These are phyloP conservation scores for Fistulifera solaris DNA, from an alignment of 108 stramenopile genomes.

Conservation along the genomic window DNA sequence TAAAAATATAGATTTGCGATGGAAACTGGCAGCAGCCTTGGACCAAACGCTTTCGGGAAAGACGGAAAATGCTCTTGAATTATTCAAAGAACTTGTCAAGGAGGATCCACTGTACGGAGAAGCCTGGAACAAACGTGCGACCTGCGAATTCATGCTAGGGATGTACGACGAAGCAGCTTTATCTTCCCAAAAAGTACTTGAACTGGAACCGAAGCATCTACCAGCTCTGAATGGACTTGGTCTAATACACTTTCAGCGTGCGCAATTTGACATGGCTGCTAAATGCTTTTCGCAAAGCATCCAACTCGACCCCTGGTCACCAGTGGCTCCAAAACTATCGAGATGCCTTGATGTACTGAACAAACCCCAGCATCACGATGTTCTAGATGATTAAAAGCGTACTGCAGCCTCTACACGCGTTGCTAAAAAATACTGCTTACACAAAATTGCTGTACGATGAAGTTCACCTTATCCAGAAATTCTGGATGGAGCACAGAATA, in stretches of 20 bases:
- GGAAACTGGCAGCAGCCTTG: slow-evolving; percentile 44
- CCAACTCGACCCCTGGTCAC: slow-evolving; percentile 64
- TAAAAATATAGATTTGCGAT: slow-evolving; percentile 29
- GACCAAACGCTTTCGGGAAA: slow-evolving; percentile 45
- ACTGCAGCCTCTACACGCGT: too few species aligned
- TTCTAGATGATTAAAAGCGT: too few species aligned
- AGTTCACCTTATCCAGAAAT: too few species aligned
- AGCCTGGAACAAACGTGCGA: slow-evolving; percentile 61
- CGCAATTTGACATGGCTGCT: slow-evolving; percentile 26
- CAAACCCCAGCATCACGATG: neutral
- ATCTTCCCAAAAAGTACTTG: slow-evolving; percentile 42
- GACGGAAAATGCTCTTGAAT: slow-evolving; percentile 33
- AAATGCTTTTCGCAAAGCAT: slow-evolving; percentile 50
- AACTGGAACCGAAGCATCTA: slow-evolving; percentile 43
- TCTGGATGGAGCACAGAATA: too few species aligned
- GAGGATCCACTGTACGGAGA: slow-evolving; percentile 59
- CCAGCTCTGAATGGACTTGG: slow-evolving; percentile 70
- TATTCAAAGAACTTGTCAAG: slow-evolving; percentile 35
- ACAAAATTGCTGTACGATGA: too few species aligned
- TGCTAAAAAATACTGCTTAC: too few species aligned
- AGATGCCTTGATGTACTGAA: slow-evolving; percentile 31
- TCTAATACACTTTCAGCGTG: slow-evolving; percentile 50
- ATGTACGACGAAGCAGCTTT: slow-evolving; percentile 38
- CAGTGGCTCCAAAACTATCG: slow-evolving; percentile 49
- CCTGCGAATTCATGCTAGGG: slow-evolving; percentile 56